Conservation (phyloP, 2,329 filamentous ascomycete species). For the Endoconidiophora polonica region DNA sequence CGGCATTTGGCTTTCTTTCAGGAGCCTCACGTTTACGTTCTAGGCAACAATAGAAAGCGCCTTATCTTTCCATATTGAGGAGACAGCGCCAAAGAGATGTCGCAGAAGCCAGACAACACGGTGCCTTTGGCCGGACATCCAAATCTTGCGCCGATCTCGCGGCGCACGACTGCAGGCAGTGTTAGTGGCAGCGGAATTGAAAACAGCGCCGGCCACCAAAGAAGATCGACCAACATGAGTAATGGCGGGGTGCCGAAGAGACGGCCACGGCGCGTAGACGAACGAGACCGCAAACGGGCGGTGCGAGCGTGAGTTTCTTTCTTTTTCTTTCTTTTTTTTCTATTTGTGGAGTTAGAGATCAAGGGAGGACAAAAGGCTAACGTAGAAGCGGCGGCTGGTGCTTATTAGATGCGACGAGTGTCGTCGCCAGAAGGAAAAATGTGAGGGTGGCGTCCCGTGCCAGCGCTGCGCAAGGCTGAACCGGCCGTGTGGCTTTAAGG, state of each 20-base stretch:
- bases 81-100: no score
- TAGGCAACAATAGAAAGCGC: no score
- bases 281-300: conserved; percentile 18
- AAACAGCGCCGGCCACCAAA: conserved; percentile 3
- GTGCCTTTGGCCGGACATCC: no score
- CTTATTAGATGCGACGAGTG: conserved; percentile 33
- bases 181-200: conserved; percentile 11
- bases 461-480: conserved; percentile 34
- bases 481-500: conserved; percentile 32
- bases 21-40: no score
- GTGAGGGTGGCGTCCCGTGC: conserved; percentile 37
- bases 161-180: conserved; percentile 1
- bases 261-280: conserved; percentile 16
- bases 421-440: conserved; percentile 38
- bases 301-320: conserved; percentile 16
- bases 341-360: neutral
- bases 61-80: no score
- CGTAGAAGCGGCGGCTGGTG: neutral
- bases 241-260: conserved; percentile 14
- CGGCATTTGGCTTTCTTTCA: no score
- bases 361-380: neutral
- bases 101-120: no score
- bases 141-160: neutral
- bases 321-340: neutral
- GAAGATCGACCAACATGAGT: neutral